Conservation (phyloP, 2,329 filamentous ascomycete genomes). For the Alternaria triticina region DNA sequence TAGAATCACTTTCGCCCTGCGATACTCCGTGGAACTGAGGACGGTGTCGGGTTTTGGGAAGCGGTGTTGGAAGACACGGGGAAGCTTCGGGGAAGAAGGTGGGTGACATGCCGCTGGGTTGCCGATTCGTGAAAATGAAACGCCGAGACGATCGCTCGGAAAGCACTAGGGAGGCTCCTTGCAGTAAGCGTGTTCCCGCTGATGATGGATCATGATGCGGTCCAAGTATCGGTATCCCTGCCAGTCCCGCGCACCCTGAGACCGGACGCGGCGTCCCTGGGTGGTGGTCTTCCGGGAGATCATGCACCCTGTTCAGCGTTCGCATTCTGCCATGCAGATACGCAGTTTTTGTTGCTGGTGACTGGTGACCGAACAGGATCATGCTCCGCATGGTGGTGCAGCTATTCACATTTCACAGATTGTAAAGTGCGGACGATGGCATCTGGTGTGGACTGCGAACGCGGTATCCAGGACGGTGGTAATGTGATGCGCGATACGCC, state of each 20-base stretch:
- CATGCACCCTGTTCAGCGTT: constrained; percentile 37
- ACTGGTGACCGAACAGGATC: neutral
- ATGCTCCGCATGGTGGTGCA: neutral
- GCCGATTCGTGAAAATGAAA: constrained; percentile 28
- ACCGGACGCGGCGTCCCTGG: constrained; percentile 24
- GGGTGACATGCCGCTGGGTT: constrained; percentile 29
- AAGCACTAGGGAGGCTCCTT: constrained; percentile 26
- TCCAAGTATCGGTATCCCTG: constrained; percentile 39
- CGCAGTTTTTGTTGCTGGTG: neutral
- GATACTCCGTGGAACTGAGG: neutral
- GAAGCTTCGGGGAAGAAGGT: constrained; percentile 17
- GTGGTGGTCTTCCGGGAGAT: constrained; percentile 42
- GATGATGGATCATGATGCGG: constrained; percentile 30
- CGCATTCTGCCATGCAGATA: neutral
- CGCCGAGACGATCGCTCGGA: constrained; percentile 39
- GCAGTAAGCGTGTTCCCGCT: constrained; percentile 34
- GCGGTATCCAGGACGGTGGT: constrained; percentile 36
- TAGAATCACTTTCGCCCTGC: neutral
- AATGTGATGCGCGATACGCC: constrained; percentile 35
- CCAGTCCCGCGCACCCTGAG: constrained; percentile 32
- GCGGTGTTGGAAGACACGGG: neutral
- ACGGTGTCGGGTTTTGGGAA: neutral
- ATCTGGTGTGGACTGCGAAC: neutral
- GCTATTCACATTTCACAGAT: neutral
- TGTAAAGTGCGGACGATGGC: neutral